Evolutionary conservation across 2,329 filamentous ascomycete genomes (phyloP), one percentile per base, ranked within the genome.

Genomic region (Scedosporium minutisporum): DNA sequence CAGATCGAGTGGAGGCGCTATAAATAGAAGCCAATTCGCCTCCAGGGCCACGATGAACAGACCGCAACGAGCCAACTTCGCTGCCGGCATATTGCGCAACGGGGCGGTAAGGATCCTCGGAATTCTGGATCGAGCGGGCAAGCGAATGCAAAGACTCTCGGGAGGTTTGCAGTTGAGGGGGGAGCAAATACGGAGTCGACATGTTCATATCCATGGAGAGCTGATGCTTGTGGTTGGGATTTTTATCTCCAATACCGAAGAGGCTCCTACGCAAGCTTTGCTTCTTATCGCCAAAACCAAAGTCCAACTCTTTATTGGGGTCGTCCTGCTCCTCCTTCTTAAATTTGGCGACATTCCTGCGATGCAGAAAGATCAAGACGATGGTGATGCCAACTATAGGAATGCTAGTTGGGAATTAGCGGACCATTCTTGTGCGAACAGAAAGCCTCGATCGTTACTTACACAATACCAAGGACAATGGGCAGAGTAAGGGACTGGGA

Each of bases 251-350:
- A 57, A 80, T 85, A 78, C 74, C 86, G 51, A 76, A 73, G 25
- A 73, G 65, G 21, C 71, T 57, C 48, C 38, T 57, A 6, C 60
- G 48, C n/a, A 61, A 14, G 10, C 33, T 57, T 42, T 29, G 38
- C 25, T 71, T 61, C 38, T 78, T 74, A 63, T 88, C 76, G 44
- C 77, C 91, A 71, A 97, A 76, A 42, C 95, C 95, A 71, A 97
- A 99, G 73, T 99, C 95, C 71, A 97, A 82, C 0, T 91, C 95
- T 71, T 89, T 93, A 75, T 96, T 91, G 67, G 91, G 90, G 74
- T 97, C 93, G 65, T 89, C 86, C 18, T 83, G 81, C 76, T 99
- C 95, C 76, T 99, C 95, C 64, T 81, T 77, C 62, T 80, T 80
- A 66, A 91, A 80, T 69, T 86, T 91, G 72, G 83, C 85, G 46